A percentile compares a stretch with the other conserved stretches of the same genome.
Evolutionary conservation across 176 grass and related monocot genomes (phyloP).

Genomic region (Musa itinerans): DNA sequence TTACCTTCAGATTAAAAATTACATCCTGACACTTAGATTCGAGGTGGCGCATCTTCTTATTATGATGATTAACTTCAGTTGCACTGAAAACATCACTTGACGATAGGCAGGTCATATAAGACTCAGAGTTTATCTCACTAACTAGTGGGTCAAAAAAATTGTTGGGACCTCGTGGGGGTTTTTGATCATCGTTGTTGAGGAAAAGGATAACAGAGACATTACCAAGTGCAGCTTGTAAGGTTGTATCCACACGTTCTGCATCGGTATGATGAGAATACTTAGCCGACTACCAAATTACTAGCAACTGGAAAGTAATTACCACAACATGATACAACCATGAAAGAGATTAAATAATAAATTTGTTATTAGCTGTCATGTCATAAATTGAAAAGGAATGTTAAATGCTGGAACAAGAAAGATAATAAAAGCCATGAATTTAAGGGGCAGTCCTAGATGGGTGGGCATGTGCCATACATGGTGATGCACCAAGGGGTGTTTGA

Average conservation of each 20-base stretch:
- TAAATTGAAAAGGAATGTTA: too few relatives aligned
- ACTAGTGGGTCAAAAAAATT: not conserved
- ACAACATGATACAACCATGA: not conserved
- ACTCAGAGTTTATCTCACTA: constrained; percentile 48
- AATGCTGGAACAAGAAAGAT: not conserved
- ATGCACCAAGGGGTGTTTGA: too few relatives aligned
- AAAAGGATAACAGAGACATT: constrained; percentile 75
- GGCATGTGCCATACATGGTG: too few relatives aligned
- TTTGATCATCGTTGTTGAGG: constrained; percentile 34
- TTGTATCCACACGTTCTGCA: constrained; percentile 67
- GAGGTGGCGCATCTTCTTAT: constrained; percentile 65
- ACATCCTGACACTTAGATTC: constrained; percentile 61
- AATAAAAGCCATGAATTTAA: not conserved
- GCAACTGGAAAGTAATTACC: not conserved
- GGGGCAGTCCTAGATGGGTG: not conserved
- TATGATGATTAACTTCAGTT: constrained; percentile 32
- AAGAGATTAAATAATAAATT: too few relatives aligned
- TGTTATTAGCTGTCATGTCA: too few relatives aligned
- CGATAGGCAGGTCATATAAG: constrained; percentile 59
- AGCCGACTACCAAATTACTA: not conserved
- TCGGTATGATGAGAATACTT: constrained; percentile 12
- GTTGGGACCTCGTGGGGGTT: constrained; percentile 17
- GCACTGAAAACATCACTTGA: constrained; percentile 43
- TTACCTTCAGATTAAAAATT: constrained; percentile 68
- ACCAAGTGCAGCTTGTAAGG: constrained; percentile 41